Evolutionary conservation across 257 asterid species (phyloP).

Genomic region (Verbena officinalis): DNA sequence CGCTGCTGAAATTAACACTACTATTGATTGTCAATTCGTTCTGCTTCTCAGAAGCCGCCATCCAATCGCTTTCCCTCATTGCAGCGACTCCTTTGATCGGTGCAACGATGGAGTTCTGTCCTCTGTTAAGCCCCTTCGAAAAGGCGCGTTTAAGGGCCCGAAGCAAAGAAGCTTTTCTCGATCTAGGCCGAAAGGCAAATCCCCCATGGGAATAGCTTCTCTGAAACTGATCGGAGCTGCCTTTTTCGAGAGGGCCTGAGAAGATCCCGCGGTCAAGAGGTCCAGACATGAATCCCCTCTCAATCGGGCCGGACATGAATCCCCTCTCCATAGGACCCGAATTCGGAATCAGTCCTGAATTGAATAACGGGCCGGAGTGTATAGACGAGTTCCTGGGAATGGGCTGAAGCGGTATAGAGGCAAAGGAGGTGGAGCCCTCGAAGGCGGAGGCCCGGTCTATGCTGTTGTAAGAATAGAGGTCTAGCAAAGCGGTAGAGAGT

Average conservation of each 20-base stretch:
- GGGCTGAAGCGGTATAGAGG: constrained; percentile 85
- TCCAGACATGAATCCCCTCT: constrained; percentile 78
- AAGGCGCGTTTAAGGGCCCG: constrained; percentile 72
- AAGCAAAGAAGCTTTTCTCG: constrained; percentile 59
- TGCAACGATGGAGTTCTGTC: constrained; percentile 88
- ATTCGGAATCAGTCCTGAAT: constrained; percentile 46
- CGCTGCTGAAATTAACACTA: constrained; percentile 78
- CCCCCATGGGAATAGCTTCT: constrained; percentile 89
- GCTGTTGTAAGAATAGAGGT: constrained; percentile 56
- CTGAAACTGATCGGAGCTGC: constrained; percentile 61
- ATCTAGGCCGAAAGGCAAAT: constrained; percentile 60
- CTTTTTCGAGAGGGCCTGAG: constrained; percentile 80
- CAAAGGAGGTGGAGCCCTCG: constrained; percentile 87
- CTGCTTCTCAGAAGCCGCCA: constrained; percentile 62
- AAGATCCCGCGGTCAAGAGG: constrained; percentile 72
- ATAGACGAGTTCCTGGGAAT: constrained; percentile 62
- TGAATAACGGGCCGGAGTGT: constrained; percentile 63
- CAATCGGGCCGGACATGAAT: constrained; percentile 87
- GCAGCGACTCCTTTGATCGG: constrained; percentile 74
- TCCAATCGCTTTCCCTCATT: constrained; percentile 68
- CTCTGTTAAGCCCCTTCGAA: constrained; percentile 65
- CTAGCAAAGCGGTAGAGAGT: constrained; percentile 75
- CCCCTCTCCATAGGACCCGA: constrained; percentile 83
- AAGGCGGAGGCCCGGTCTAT: constrained; percentile 79
- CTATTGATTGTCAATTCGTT: constrained; percentile 67